These are phyloP conservation scores for Sextonia rubra DNA, from an alignment of 164 flowering plant genomes.

Conservation along the genomic window DNA sequence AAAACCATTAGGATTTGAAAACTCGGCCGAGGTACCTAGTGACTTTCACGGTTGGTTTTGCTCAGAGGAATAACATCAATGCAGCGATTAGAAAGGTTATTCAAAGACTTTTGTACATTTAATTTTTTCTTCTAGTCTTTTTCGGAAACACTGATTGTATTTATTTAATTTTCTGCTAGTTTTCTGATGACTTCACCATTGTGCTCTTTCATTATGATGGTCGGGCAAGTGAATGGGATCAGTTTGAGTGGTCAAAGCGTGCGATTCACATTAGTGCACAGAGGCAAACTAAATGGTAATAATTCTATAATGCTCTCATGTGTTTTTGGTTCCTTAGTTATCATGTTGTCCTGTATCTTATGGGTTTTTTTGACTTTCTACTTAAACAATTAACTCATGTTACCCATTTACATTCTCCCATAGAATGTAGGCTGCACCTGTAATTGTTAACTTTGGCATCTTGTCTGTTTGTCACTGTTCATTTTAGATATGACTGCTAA, in stretches of 20 bases:
- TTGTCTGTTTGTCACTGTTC: too few species aligned
- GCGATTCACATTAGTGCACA: slow-evolving; percentile 79
- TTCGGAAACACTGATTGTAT: neutral
- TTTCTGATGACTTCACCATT: slow-evolving; percentile 75
- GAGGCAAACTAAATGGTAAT: slow-evolving; percentile 92
- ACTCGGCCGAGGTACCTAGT: slow-evolving; percentile 72
- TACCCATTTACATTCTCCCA: neutral
- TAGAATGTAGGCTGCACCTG: neutral
- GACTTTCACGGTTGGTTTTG: slow-evolving; percentile 80
- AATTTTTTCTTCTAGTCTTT: neutral
- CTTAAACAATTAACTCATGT: neutral
- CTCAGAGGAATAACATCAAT: slow-evolving; percentile 62
- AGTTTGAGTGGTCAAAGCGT: slow-evolving; percentile 87
- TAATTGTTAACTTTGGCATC: neutral
- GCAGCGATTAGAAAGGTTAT: slow-evolving; percentile 77
- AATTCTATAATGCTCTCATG: neutral
- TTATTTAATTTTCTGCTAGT: slow-evolving; percentile 37
- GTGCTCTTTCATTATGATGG: slow-evolving; percentile 98
- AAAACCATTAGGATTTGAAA: slow-evolving; percentile 65
- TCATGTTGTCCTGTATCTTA: neutral
- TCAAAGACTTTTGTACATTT: neutral
- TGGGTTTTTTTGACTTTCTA: neutral
- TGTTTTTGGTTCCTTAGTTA: neutral
- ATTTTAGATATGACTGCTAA: neutral
- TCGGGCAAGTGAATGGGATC: slow-evolving; percentile 86